These are phyloP conservation scores for Hygrocybe coccinea DNA, from an alignment of 768 basidiomycete genomes.

Conservation along the genomic window DNA sequence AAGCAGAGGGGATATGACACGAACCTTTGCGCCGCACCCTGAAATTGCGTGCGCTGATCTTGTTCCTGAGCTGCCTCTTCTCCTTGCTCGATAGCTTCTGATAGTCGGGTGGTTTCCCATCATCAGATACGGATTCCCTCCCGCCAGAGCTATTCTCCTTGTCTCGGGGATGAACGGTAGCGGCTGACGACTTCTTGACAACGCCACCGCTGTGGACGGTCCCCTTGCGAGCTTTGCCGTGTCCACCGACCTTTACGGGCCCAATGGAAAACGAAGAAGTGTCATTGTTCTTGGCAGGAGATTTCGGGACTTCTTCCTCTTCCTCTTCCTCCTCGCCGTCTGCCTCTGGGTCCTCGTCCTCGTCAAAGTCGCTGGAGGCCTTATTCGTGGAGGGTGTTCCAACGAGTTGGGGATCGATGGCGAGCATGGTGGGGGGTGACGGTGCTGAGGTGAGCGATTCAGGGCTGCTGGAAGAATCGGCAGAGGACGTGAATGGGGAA, in stretches of 20 bases:
- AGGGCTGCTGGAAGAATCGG: constrained; percentile 17
- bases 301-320: constrained; percentile 10
- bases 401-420: constrained; percentile 75
- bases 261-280: constrained; percentile 43
- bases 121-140: neutral
- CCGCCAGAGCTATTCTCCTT: constrained; percentile 31
- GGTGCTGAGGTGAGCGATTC: constrained; percentile 30
- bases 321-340: constrained; percentile 28
- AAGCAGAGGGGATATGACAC: neutral
- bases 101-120: constrained; percentile 49
- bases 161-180: constrained; percentile 18
- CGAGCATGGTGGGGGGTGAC: constrained; percentile 26
- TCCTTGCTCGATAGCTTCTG: constrained; percentile 94
- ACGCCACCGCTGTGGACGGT: constrained; percentile 73
- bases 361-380: constrained; percentile 34
- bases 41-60: constrained; percentile 94
- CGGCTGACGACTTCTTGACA: constrained; percentile 45
- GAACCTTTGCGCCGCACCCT: constrained; percentile 88
- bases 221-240: constrained; percentile 57
- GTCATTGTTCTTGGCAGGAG: constrained; percentile 29
- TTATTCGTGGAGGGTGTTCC: constrained; percentile 48
- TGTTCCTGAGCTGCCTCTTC: constrained; percentile 93
- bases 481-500: neutral
- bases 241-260: constrained; percentile 54
- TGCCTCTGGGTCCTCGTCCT: constrained; percentile 27